A percentile compares a stretch with the other conserved stretches of the same genome.
These are phyloP conservation scores for Stagonosporopsis cucurbitacearum DNA, from an alignment of 2,329 filamentous ascomycete species.

Conservation along the genomic window DNA sequence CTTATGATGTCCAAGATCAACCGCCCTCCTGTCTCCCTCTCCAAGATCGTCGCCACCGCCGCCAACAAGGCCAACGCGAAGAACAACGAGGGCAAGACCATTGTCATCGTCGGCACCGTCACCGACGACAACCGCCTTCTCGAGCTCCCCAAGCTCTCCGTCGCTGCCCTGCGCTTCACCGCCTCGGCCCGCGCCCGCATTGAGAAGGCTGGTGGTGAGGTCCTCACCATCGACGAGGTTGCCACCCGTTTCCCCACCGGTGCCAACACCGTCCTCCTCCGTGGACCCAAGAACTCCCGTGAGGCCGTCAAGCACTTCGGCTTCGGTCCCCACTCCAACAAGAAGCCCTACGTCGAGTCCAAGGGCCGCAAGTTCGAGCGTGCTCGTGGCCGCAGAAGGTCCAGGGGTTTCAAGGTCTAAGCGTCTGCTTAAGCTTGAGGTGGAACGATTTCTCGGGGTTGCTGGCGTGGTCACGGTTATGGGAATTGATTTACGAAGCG, in stretches of 20 bases:
- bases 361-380: slow-evolving; percentile 99
- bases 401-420: slow-evolving; percentile 99
- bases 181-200: slow-evolving; percentile 94
- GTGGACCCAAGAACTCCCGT: slow-evolving; percentile 96
- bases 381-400: slow-evolving; percentile 98
- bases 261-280: slow-evolving; percentile 94
- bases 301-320: slow-evolving; percentile 99
- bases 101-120: slow-evolving; percentile 69
- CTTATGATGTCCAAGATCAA: slow-evolving; percentile 99
- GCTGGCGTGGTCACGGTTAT: slow-evolving; percentile 47
- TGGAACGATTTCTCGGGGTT: slow-evolving; percentile 47
- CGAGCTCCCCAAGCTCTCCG: slow-evolving; percentile 86
- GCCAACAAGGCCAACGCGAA: slow-evolving; percentile 59
- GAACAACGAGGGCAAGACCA: slow-evolving; percentile 76
- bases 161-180: slow-evolving; percentile 96
- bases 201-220: slow-evolving; percentile 90
- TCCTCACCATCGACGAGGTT: slow-evolving; percentile 95
- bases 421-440: slow-evolving; percentile 31
- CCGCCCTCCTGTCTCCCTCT: slow-evolving; percentile 85
- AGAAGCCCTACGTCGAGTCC: slow-evolving; percentile 97
- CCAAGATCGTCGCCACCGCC: slow-evolving; percentile 75
- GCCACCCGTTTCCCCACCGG: slow-evolving; percentile 94
- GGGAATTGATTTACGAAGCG: slow-evolving; percentile 45
- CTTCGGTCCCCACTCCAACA: slow-evolving; percentile 96
- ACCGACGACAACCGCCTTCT: slow-evolving; percentile 22